Evolutionary conservation across 805 yeast species (phyloP).

Genomic region (Nakazawaea pomicola): DNA sequence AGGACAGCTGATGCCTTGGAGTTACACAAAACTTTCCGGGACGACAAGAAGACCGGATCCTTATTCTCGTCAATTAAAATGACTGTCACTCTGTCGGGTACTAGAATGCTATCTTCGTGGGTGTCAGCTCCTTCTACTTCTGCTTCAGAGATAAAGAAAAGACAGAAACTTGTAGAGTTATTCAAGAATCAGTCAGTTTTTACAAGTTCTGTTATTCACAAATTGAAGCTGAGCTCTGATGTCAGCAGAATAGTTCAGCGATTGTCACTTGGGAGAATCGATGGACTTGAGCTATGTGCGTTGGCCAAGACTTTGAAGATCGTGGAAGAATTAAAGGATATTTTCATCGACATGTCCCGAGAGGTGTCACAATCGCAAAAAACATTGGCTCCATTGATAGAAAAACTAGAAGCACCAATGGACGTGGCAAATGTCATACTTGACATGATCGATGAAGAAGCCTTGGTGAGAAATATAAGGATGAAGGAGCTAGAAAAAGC

Average conservation of each 20-base stretch:
- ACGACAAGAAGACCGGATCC: constrained; percentile 59
- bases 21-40: constrained; percentile 53
- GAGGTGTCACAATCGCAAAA: constrained; percentile 22
- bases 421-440: constrained; percentile 38
- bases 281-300: constrained; percentile 24
- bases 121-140: constrained; percentile 72
- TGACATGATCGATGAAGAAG: constrained; percentile 35
- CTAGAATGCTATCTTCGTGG: constrained; percentile 79
- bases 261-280: constrained; percentile 36
- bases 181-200: constrained; percentile 29
- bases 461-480: constrained; percentile 21
- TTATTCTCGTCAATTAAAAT: constrained; percentile 62
- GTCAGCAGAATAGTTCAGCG: constrained; percentile 56
- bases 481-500: constrained; percentile 16
- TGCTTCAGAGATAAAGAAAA: constrained; percentile 42
- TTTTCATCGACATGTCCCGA: background rate
- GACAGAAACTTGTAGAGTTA: constrained; percentile 50
- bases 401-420: constrained; percentile 32
- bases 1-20: constrained; percentile 76
- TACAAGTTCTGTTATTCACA: constrained; percentile 26
- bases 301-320: constrained; percentile 17
- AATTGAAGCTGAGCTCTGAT: constrained; percentile 47
- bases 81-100: constrained; percentile 78
- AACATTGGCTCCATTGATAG: constrained; percentile 20
- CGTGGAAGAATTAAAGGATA: constrained; percentile 3